Base-by-base conservation (phyloP, 139 green algal genomes). In the Asterochloris sp. region DNA sequence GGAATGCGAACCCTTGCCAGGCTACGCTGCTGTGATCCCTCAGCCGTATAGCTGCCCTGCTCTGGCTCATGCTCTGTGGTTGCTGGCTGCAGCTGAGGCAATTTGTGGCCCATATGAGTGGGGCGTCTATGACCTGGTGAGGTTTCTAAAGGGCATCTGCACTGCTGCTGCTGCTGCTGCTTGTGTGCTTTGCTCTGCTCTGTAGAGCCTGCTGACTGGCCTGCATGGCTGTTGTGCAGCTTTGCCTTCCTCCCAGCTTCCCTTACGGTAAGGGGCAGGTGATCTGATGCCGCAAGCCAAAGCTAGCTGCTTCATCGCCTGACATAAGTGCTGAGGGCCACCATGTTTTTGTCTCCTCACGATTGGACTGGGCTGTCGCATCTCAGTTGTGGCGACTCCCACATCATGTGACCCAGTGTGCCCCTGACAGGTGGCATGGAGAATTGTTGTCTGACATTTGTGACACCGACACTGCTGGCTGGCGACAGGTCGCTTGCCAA, bases 91-190 rank as follows among this genome's bases (percentile, higher is more conserved):
- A 90, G 96, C 88, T 29, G 96, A 96, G 78, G 84, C 76, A 10
- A 78, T 99, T 12, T 95, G 96, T 0, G 96, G 96, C 9, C 84
- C 89, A 13, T 99, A 99, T 85, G 89, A 93, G 69, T 99, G 96
- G 96, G 95, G 94, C 0, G 76, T 89, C 0, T 99, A 98, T 82
- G 95, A 99, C 90, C 84, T 99, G 83, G 90, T 99, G 69, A 82
- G 99, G 75, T 54, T n/a, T n/a, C n/a, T n/a, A 54, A 10, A 54
- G 38, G 6, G 38, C 38, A 6, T 54, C 38, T 54, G 38, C 38
- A 54, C 38, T 54, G 38, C 38, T 54, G 38, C 38, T 6, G 38
- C 38, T 6, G 38, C 38, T 54, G 38, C 38, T 54, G 38, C 38
- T 54, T 54, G 38, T 54, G 38, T 6, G 6, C 6, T 54, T 54